phyloP scores from a whole-genome alignment of 768 basidiomycete genomes.

The Russula olivacea region DNA sequence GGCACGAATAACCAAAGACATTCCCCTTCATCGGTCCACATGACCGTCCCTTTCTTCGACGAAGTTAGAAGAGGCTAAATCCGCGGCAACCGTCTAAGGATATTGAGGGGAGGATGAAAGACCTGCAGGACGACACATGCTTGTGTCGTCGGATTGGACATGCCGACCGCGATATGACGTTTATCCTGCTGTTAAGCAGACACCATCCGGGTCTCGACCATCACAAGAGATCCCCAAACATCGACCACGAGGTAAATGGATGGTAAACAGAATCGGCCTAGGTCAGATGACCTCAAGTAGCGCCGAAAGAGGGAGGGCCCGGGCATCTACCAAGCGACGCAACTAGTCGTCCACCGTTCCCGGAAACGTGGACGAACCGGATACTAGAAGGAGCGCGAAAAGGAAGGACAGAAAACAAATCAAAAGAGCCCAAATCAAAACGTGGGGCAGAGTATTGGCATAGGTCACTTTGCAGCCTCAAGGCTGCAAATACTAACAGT shows the following conservation, averaged over 20 bases:
- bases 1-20: conserved; percentile 4
- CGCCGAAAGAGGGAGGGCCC: conserved; percentile 2
- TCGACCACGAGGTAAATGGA: conserved; percentile 16
- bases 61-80: conserved; percentile 2
- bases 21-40: neutral
- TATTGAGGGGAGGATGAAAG: neutral
- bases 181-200: neutral
- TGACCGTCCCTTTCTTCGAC: neutral
- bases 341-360: neutral
- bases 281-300: conserved; percentile 18
- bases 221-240: conserved; percentile 13
- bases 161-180: conserved; percentile 14
- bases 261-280: neutral
- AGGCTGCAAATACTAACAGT: neutral
- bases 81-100: neutral
- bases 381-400: neutral
- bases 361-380: neutral
- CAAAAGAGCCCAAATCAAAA: neutral
- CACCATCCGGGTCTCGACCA: conserved; percentile 14
- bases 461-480: neutral
- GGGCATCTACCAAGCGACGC: neutral
- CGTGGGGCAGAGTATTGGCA: neutral
- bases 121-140: conserved; percentile 12
- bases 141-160: neutral
- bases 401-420: neutral